Evolutionary conservation across 345 rosid genomes (phyloP), one percentile per base, ranked within the genome.

Genomic region (Triadica sebifera): DNA sequence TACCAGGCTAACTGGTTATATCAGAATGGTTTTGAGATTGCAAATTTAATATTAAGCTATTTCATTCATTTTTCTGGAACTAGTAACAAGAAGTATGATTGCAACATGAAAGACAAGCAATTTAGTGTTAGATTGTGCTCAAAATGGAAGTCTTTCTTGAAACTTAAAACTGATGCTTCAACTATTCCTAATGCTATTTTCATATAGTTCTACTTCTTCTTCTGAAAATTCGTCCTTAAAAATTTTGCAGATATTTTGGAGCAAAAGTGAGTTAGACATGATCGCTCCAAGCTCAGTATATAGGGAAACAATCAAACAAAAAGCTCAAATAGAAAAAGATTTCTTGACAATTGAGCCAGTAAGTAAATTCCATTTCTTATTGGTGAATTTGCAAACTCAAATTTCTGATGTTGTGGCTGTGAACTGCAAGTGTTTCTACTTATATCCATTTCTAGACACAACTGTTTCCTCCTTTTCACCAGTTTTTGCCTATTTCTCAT

Each of bases 161-260:
- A 45, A 47, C 20, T 24, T 24, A 57, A 24, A 67, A 29, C 41
- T 67, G 17, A 47, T 47, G n/a, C n/a, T 67, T 67, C 12, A 47
- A 29, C 15, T 49, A 13, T 25, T 22, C 12, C 13, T 67, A 12
- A 13, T 29, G 12, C 29, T 46, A 46, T 17, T 24, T 66, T 12
- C 52, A 65, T 43, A 34, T 60, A 60, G 19, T 62, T 37, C 41
- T 22, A 57, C 46, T 60, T 34, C 29, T 62, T 15, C 5, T 38
- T 7, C 10, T 29, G 39, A 38, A 17, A 63, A 29, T 67, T 67
- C 20, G 6, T 38, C 49, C 1, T 25, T 75, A 71, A 66, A 63
- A 51, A 45, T 73, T 73, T 63, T 77, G 38, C 77, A 94, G 98
- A 83, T 90, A 70, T 89, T 94, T 67, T 94, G 98, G 98, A 77